Base-by-base conservation (phyloP, 345 rosid genomes). In the Limnanthes douglasii region DNA sequence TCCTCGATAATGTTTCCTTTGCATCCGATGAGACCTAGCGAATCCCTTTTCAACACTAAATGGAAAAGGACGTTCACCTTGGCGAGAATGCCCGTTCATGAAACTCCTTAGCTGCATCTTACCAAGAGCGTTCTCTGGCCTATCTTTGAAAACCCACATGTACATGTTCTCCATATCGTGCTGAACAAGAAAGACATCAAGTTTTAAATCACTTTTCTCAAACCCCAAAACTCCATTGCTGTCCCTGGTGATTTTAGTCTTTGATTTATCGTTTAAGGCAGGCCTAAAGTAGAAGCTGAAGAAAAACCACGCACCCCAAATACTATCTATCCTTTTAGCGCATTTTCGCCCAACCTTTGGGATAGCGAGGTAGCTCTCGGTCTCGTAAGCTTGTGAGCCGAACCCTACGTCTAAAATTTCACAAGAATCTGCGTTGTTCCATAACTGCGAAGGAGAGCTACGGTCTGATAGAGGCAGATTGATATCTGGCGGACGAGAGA, bases 121-220 rank as follows among this genome's bases (percentile, higher is more conserved):
- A 44, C 98, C 98, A 11, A 84, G 57, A 1, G 98, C 92, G 60
- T 84, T 84, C 61, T 90, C 98, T 0, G 98, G 96, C 40, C 95
- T 80, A 32, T 84, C 98, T 56, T 80, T 90, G 41, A 90, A 90
- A 32, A 65, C 88, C 98, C 98, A 90, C 98, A 90, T 84, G 56
- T 90, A 90, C 85, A 90, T 90, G 46, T 90, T 90, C 82, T 90
- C 98, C 98, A 90, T 80, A 56, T 90, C 98, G 15, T 90, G 98
- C 61, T 90, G 98, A 48, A 90, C 98, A 37, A 90, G 48, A 38
- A 90, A 90, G 54, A 73, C 73, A 45, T 84, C 96, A 5, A 84
- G 78, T 61, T 75, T 73, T 39, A 90, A 53, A 60, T 90, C 98
- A 1, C 92, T 43, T 58, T 90, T 90, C 29, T 90, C 94, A 20